Conservation (phyloP, 495 filamentous ascomycete genomes). For the Trichoderma parareesei region DNA sequence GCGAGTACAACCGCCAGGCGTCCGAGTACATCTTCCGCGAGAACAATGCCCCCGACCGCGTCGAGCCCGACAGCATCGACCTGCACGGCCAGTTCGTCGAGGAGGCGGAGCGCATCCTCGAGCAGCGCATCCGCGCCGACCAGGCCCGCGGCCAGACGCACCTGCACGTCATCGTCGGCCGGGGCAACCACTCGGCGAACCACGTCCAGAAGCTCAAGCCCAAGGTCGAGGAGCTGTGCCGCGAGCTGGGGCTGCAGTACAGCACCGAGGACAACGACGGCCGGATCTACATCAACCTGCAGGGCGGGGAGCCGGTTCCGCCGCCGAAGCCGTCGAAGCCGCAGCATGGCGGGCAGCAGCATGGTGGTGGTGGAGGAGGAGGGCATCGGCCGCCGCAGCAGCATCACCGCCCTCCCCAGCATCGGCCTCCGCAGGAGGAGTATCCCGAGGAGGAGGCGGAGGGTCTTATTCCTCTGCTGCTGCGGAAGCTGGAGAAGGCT, state of each 20-base stretch:
- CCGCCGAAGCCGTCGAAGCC: constrained; percentile 22
- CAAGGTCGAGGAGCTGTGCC: constrained; percentile 76
- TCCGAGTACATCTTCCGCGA: constrained; percentile 90
- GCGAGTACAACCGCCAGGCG: constrained; percentile 78
- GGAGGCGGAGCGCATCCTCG: constrained; percentile 85
- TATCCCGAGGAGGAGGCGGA: constrained; percentile 53
- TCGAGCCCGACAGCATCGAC: constrained; percentile 78
- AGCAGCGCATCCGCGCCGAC: constrained; percentile 70
- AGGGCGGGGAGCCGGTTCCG: constrained; percentile 34
- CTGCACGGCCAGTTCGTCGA: constrained; percentile 89
- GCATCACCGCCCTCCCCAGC: constrained; percentile 14
- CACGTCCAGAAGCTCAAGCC: constrained; percentile 90
- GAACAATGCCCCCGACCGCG: constrained; percentile 69
- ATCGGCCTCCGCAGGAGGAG: constrained; percentile 26
- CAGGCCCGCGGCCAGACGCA: constrained; percentile 62
- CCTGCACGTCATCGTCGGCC: constrained; percentile 75
- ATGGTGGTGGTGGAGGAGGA: too few relatives aligned
- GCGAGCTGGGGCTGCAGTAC: constrained; percentile 72
- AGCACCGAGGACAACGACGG: constrained; percentile 81
- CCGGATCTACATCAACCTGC: constrained; percentile 55
- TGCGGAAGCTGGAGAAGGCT: constrained; percentile 52
- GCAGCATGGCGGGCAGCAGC: constrained; percentile 27
- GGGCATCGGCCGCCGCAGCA: too few relatives aligned
- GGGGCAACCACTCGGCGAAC: constrained; percentile 75
- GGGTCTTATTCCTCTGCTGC: constrained; percentile 48